Conservation (phyloP, 768 basidiomycete species). For the Naganishia onofrii region DNA sequence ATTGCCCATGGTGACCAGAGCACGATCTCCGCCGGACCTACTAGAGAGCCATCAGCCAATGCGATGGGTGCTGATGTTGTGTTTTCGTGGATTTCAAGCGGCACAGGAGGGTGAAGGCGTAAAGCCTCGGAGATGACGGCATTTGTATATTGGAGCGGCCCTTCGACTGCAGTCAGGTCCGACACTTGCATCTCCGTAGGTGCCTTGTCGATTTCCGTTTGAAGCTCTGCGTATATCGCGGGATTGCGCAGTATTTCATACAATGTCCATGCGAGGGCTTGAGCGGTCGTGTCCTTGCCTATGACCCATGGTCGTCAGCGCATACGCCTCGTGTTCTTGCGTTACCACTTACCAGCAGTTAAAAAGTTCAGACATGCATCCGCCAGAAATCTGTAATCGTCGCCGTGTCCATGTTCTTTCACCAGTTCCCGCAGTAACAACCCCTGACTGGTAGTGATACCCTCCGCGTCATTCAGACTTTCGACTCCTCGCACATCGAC, state of each 20-base stretch:
- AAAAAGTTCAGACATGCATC: conserved; percentile 39
- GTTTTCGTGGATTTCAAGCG: conserved; percentile 35
- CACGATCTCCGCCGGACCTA: conserved; percentile 34
- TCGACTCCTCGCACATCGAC: not conserved
- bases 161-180: conserved; percentile 17
- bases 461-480: not conserved
- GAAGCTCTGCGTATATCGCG: not conserved
- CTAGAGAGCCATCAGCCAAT: conserved; percentile 32
- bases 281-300: conserved; percentile 43
- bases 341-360: conserved; percentile 37
- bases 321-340: not conserved
- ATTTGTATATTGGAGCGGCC: conserved; percentile 30
- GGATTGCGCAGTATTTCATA: conserved; percentile 36
- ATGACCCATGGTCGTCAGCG: not conserved
- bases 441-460: not conserved
- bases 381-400: conserved; percentile 32
- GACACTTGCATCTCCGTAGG: conserved; percentile 7
- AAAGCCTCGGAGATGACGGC: conserved; percentile 38
- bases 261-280: conserved; percentile 38
- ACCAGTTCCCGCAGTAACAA: conserved; percentile 31
- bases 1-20: conserved; percentile 38
- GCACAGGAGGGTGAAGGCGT: conserved; percentile 40
- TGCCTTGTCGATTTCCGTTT: conserved; percentile 13
- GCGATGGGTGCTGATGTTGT: conserved; percentile 26
- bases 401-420: conserved; percentile 19